A percentile compares a stretch with the other conserved stretches of the same genome.
Evolutionary conservation across 129 eudicot species (phyloP).

Genomic region (Mikania micrantha): DNA sequence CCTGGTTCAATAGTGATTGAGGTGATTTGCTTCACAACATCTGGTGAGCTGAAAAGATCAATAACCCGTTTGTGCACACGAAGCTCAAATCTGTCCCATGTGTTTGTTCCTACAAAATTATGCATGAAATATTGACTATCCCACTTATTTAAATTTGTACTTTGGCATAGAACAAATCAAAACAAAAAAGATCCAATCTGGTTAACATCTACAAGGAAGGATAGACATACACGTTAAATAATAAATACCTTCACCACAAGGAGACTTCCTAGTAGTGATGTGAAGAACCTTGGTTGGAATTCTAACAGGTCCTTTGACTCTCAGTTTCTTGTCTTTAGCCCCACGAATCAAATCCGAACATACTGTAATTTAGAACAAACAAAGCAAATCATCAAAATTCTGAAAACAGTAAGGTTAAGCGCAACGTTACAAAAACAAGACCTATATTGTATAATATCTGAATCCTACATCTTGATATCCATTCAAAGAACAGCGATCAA

Average conservation of each 20-base stretch:
- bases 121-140: background rate
- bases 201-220: background rate
- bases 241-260: conserved; percentile 46
- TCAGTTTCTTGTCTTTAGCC: conserved; percentile 38
- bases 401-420: background rate
- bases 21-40: conserved; percentile 26
- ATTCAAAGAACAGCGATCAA: background rate
- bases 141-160: background rate
- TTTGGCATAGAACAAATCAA: background rate
- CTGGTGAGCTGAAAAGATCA: conserved; percentile 26
- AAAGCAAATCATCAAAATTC: background rate
- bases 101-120: conserved; percentile 55
- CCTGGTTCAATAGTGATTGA: conserved; percentile 29
- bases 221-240: too few species aligned
- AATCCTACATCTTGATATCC: background rate
- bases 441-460: background rate
- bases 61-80: conserved; percentile 25
- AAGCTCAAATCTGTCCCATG: conserved; percentile 25
- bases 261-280: conserved; percentile 48
- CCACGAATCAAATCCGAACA: conserved; percentile 51
- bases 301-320: conserved; percentile 48
- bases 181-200: background rate
- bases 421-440: background rate
- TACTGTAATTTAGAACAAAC: conserved; percentile 16
- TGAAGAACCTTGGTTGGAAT: conserved; percentile 51